Evolutionary conservation across 1,284 basidiomycete genomes (phyloP), one percentile per base, ranked within the genome.

Genomic region (Kwoniella shivajii): DNA sequence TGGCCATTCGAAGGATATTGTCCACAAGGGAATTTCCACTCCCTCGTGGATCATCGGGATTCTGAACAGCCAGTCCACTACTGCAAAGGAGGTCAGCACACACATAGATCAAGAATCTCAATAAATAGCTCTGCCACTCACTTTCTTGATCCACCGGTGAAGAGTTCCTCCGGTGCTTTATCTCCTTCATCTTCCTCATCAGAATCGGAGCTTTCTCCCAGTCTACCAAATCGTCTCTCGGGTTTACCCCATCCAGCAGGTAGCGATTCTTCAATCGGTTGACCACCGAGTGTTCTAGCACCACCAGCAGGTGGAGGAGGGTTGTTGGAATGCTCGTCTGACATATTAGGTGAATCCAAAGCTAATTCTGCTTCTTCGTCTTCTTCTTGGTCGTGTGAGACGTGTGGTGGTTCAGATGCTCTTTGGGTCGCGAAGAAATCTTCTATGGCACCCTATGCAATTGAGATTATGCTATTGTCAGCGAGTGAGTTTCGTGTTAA

Each of bases 11-110:
- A 34, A 99, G 80, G 49, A 98, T 86, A 66, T 92, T 87, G 42
- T 86, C 81, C 4, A 98, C 90, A 59, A 92, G 79, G 7, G 81
- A 65, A 20, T 73, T 77, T 16, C 65, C 69, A 24, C 78, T 36
- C 6, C 60, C 57, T 44, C 41, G 30, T 27, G 80, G 76, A 61
- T 86, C 84, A 47, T 72, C 71, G 6, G 94, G 95, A 71, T 93
- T 92, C 77, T 96, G 85, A 0, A 99, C 85, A 2, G 88, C 90
- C 36, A 99, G 82, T 0, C 93, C 95, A 77, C 93, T 97, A 66
- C 10, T 31, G n/a, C n/a, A 22, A 36, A 30, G 3, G 26, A 7
- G n/a, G 45, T 48, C 47, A 54, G 44, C 22, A 29, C 22, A 3
- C 16, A 10, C 30, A 24, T 13, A 14, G 4, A 14, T 16, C 11